Base-by-base conservation (phyloP, 179 eudicot genomes). In the Camellia oleifera region DNA sequence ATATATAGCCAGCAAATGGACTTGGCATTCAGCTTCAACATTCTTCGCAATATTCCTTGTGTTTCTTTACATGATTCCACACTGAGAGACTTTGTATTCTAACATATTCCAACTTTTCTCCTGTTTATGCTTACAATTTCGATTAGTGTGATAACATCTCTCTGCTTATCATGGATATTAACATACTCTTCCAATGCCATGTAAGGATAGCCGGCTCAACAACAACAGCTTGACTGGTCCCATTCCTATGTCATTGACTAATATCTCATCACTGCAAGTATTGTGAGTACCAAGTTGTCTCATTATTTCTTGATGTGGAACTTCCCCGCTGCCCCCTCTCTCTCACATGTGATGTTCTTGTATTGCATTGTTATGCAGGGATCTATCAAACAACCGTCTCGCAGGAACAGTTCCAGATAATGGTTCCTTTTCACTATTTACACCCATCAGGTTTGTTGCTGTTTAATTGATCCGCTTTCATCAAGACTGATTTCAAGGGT, bases 361-460 rank as follows among this genome's bases (percentile, higher is more conserved):
- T 42, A 18, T 79, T 85, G 73, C 62, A 20, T 67, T 70, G 44
- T 60, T 20, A 78, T 81, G 81, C 90, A 94, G 98, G 91, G 98
- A 93, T 91, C 83, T 94, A 77, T 94, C 98, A 70, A 89, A 91
- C 84, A 94, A 94, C 77, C 94, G 32, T 46, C 92, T 94, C 8
- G 88, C 94, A 12, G 98, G 98, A 75, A 68, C 87, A 75, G 97
- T 94, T 84, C 98, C 98, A 69, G 97, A 91, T 85, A 94, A 89
- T 77, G 97, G 98, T 76, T 94, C 98, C 74, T 94, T 94, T 81
- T 93, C 97, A 58, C 83, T 93, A 71, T 94, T 94, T 80, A 94
- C 97, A 8, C 98, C 98, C 26, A 89, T 93, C 83, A 94, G 98
- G 98, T 95, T 75, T 52, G 26, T 71, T 14, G 23, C 66, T 54